Base-by-base conservation (phyloP, 2,329 filamentous ascomycete genomes). In the Triangularia setosa region DNA sequence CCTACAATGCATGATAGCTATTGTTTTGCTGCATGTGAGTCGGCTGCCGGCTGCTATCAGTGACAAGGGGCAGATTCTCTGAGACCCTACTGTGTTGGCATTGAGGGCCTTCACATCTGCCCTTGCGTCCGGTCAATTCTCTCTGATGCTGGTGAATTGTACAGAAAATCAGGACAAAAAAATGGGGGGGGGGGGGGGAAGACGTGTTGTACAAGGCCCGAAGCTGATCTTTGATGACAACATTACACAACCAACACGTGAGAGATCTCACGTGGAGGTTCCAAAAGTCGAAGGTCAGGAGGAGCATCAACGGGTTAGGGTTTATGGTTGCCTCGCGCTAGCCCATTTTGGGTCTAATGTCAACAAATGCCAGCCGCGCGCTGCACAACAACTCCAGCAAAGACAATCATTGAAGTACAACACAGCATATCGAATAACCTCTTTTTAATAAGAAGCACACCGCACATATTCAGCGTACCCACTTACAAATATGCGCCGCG, bases 331-430 rank as follows among this genome's bases (percentile, higher is more conserved):
- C 40, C 18, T 5, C 21, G 44, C 60, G 57, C 59, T 56, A 27
- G 28, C 63, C 54, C 25, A 44, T 61, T 63, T 56, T 4, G 63
- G 65, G 33, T 60, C 61, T 21, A 30, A 40, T 52, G 33, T 66
- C 63, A 65, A 65, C 63, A 65, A 65, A 64, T 58, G 25, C 54
- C 25, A 25, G 30, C 40, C n/a, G 40, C 40, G 40, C 6, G 40
- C 40, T 48, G 6, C 40, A 27, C 14, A 28, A 9, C 30, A 30
- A 30, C 40, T 8, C 33, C 1, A 44, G 14, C 24, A 57, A 11
- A 61, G 33, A 68, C 6, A 56, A 58, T 7, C 18, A 21, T n/a
- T 9, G 11, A 9, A 21, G 40, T 21, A 48, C n/a, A 44, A 44
- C 35, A 44, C 5, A 5, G 21, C 40, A 9, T 3, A 18, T 21